Base-by-base conservation (phyloP, 306 rosid genomes). In the Cucurbita argyrosperma region DNA sequence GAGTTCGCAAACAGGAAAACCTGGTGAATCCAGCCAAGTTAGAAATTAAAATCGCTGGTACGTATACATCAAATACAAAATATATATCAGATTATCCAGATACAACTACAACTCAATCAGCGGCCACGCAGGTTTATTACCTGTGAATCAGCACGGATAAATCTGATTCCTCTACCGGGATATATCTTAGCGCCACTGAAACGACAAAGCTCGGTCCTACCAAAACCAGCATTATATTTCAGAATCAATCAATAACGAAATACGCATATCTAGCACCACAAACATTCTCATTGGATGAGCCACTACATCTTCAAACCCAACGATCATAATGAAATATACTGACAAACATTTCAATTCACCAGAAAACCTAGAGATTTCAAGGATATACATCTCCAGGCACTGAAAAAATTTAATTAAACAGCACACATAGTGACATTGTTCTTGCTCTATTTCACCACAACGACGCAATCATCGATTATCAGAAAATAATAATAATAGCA, bases 151-250 rank as follows among this genome's bases (percentile, higher is more conserved):
- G 85, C 23, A 4, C 89, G 89, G 16, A 85, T 43, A 74, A 83
- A 87, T 77, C 92, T 74, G 64, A 87, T 85, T 13, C 92, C 92
- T 62, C 8, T 83, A n/a, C 92, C 92, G 0, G 89, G 92, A 50
- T 87, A 87, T 53, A 87, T 85, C 88, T 85, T 87, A 50, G 84
- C 83, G 4, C 89, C 91, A 61, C 91, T 87, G 62, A 87, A 87
- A 14, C 91, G 89, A 74, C 89, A 87, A 23, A 87, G 84, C 18
- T 87, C 91, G 0, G 91, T 87, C 83, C 89, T 87, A 76, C 45
- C 30, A 74, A 45, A 45, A 56, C 23, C 74, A 37, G 1, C 4
- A 68, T 47, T 68, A 47, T 30, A 68, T 49, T 47, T 46, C 43
- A 68, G 23, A 68, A 66, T 45, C 3, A 66, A 42, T 4, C 21